Evolutionary conservation across 257 asterid species (phyloP), one percentile per base, ranked within the genome.

Genomic region (Ocimum tenuiflorum): DNA sequence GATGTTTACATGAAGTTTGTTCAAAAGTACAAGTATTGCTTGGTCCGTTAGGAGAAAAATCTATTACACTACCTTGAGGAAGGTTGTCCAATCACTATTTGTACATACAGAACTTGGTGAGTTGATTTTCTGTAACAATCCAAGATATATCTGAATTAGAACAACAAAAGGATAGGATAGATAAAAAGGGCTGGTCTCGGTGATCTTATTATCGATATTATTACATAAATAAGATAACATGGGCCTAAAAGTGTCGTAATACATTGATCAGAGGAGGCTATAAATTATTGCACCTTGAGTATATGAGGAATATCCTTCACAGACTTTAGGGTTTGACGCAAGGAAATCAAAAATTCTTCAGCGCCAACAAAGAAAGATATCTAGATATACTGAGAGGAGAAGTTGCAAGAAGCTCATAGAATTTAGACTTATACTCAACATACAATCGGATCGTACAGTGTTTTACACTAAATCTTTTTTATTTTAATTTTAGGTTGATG

Each of bases 261-360:
- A 68, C 69, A 51, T 43, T 65, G 43, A 70, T 39, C 53, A 60
- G 55, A 50, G 62, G 42, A 62, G 64, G 23, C 46, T 50, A 68
- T 55, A 53, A 19, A 48, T 29, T 24, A 41, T 23, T 68, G 78
- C 74, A 89, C 97, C 99, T 92, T 92, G 72, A 92, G 91, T 68
- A 89, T 76, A 81, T 80, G 69, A 42, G 97, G 90, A 62, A 92
- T 82, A 81, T 92, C 99, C 82, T 92, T 92, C 66, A 92, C 88
- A 49, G 87, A 84, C 85, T 92, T 88, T 82, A 92, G 79, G 43
- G 99, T 87, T 72, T 89, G 95, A 60, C 95, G 92, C 62, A 92
- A 79, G 65, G 99, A 92, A 75, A 75, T 77, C 75, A 81, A 68
- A 64, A 92, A 70, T 49, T 89, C 99, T 78, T 87, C 96, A 70